These are phyloP conservation scores for Scenedesmus sp. DNA, from an alignment of 163 green algal species.

Conservation along the genomic window DNA sequence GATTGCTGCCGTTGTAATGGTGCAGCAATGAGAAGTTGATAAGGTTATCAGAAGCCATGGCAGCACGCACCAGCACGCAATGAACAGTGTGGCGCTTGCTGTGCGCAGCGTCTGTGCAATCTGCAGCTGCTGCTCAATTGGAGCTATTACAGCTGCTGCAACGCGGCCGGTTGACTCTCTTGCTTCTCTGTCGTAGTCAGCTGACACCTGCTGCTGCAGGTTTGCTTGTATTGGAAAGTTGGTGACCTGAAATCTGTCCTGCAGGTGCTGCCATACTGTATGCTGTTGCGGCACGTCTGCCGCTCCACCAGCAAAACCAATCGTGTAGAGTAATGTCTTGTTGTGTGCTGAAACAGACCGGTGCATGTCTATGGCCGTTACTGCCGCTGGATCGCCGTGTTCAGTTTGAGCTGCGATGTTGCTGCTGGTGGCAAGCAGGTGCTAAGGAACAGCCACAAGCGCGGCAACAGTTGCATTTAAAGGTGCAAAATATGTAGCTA, in stretches of 20 bases:
- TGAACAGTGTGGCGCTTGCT: conserved; percentile 10
- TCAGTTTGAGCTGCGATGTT: not conserved
- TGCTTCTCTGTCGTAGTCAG: not conserved
- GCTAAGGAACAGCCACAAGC: not conserved
- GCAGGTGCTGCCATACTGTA: not conserved
- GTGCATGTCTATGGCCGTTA: not conserved
- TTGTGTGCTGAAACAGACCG: not conserved
- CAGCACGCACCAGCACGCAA: conserved; percentile 17
- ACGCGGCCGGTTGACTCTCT: not conserved
- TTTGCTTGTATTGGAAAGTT: not conserved
- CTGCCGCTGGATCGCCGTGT: not conserved
- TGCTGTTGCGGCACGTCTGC: not conserved
- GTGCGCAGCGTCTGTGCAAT: not conserved
- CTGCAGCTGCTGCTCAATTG: conserved; percentile 6
- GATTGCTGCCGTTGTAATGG: no score
- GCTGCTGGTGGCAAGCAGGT: not conserved
- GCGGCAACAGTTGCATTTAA: not conserved
- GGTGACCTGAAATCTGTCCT: not conserved
- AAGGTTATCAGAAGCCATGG: not conserved
- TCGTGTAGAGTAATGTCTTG: not conserved
- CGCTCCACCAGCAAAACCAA: not conserved
- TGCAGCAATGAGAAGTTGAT: not conserved
- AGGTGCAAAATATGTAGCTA: no score
- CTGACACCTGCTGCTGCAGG: not conserved
- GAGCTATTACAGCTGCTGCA: not conserved